Evolutionary conservation across 257 asterid genomes (phyloP), one percentile per base, ranked within the genome.

Genomic region (Eustoma russellianum): DNA sequence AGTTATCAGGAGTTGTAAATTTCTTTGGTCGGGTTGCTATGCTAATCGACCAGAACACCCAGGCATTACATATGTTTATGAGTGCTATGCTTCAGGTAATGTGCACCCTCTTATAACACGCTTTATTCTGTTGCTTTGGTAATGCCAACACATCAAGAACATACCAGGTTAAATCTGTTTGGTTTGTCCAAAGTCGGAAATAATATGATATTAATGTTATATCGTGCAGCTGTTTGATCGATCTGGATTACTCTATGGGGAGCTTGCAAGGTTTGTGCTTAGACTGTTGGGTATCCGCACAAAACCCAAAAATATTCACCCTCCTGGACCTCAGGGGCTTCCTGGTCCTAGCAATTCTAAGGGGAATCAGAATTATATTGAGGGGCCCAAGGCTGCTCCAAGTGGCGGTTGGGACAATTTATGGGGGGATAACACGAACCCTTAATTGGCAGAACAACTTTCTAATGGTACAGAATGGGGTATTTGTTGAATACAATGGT

Each of bases 211-310:
- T 11, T 7, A 19, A 30, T 46, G 54, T 52, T 50, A 9, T 48
- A 19, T 35, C 52, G 60, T 74, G 77, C 88, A 91, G 98, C 73
- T 91, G 33, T 87, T 79, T 65, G 98, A 91, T 70, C 77, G 98
- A 47, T 87, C 97, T 0, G 98, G 98, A 14, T 66, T 91, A 83
- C 68, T 91, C 35, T 91, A 91, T 34, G 95, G 95, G 18, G 98
- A 91, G 80, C 85, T 91, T 9, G 98, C 98, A 12, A 76, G 97
- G 69, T 91, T 91, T 76, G 98, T 80, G 62, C 81, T 91, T 67
- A 80, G 97, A 77, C 6, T 91, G 49, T 54, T 91, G 64, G 98
- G 98, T 48, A 62, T 87, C 52, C 73, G 74, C 67, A 64, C 94
- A 41, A 91, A 80, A 65, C 76, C 86, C 19, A 79, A 74, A 61